phyloP scores from a whole-genome alignment of 176 grass and related monocot genomes.

The Phoenix roebelenii region DNA sequence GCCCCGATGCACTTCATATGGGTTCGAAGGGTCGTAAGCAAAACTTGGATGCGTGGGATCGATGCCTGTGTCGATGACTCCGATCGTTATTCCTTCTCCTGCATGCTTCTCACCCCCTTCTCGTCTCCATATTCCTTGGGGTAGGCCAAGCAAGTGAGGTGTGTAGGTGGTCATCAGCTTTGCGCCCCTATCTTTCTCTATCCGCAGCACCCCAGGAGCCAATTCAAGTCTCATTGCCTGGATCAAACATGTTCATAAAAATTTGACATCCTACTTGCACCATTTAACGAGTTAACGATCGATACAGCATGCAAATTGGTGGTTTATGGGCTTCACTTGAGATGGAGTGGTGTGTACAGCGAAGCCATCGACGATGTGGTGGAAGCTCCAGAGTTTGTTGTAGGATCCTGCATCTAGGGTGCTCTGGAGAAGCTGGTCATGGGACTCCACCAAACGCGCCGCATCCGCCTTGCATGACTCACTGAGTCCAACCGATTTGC shows the following conservation, averaged over 20 bases:
- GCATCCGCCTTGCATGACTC: slow-evolving; percentile 13
- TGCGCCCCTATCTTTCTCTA: slow-evolving; percentile 43
- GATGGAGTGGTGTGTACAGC: slow-evolving; percentile 37
- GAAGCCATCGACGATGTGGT: slow-evolving; percentile 54
- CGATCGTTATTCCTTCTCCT: slow-evolving; percentile 49
- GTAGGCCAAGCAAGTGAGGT: slow-evolving; percentile 35
- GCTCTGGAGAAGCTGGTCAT: slow-evolving; percentile 35
- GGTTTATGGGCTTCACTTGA: slow-evolving; percentile 14
- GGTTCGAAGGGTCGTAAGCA: slow-evolving; percentile 21
- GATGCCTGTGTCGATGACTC: slow-evolving; percentile 55
- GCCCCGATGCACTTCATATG: neutral
- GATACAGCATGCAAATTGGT: too few species aligned
- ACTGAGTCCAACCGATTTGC: neutral
- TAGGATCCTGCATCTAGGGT: slow-evolving; percentile 17
- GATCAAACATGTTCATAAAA: neutral
- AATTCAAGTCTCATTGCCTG: slow-evolving; percentile 27
- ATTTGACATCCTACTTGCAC: too few species aligned
- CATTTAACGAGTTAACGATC: too few species aligned
- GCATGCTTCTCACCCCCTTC: neutral
- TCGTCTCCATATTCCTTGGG: slow-evolving; percentile 20
- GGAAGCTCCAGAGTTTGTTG: slow-evolving; percentile 53
- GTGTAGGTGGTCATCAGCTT: slow-evolving; percentile 56
- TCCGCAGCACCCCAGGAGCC: slow-evolving; percentile 22
- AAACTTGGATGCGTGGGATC: slow-evolving; percentile 49
- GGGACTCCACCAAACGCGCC: slow-evolving; percentile 18